A percentile compares a stretch with the other conserved stretches of the same genome.
Conservation (phyloP, 768 basidiomycete genomes). For the Butyriboletus loyo region DNA sequence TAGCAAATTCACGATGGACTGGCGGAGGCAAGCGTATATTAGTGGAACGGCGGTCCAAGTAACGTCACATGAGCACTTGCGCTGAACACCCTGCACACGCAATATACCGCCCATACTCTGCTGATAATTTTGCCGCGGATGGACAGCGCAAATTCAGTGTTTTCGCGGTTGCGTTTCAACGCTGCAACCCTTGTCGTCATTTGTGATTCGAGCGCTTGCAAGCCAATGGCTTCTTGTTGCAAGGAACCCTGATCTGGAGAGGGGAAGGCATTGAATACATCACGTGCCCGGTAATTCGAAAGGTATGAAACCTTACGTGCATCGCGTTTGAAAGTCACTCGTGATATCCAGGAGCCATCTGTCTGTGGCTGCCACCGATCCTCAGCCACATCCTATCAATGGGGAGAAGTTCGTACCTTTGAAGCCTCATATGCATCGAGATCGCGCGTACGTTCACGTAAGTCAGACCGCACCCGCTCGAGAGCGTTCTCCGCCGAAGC, state of each 20-base stretch:
- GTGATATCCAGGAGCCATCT: slow-evolving; percentile 29
- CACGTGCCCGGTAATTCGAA: neutral
- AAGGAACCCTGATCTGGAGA: slow-evolving; percentile 36
- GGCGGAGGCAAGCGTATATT: slow-evolving; percentile 8
- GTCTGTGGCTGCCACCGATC: slow-evolving; percentile 18
- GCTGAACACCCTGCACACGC: slow-evolving; percentile 56
- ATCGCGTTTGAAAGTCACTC: slow-evolving; percentile 31
- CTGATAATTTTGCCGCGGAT: slow-evolving; percentile 53
- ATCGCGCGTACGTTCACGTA: slow-evolving; percentile 35
- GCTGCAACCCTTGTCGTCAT: slow-evolving; percentile 57
- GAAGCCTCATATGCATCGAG: slow-evolving; percentile 22
- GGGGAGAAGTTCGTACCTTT: slow-evolving; percentile 21
- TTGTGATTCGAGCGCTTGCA: slow-evolving; percentile 65
- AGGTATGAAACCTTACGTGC: slow-evolving; percentile 24
- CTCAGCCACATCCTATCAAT: slow-evolving; percentile 7
- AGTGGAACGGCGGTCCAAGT: slow-evolving; percentile 7
- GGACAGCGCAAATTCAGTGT: slow-evolving; percentile 50
- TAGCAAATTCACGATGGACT: slow-evolving; percentile 35
- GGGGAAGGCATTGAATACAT: neutral
- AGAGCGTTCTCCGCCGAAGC: slow-evolving; percentile 56
- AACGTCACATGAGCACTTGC: slow-evolving; percentile 39
- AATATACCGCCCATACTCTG: slow-evolving; percentile 63
- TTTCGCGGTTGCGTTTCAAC: slow-evolving; percentile 47
- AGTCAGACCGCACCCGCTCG: slow-evolving; percentile 56
- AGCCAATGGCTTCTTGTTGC: slow-evolving; percentile 57